Evolutionary conservation across 2,329 filamentous ascomycete species (phyloP).

Genomic region (Sclerotiophoma versabilis): DNA sequence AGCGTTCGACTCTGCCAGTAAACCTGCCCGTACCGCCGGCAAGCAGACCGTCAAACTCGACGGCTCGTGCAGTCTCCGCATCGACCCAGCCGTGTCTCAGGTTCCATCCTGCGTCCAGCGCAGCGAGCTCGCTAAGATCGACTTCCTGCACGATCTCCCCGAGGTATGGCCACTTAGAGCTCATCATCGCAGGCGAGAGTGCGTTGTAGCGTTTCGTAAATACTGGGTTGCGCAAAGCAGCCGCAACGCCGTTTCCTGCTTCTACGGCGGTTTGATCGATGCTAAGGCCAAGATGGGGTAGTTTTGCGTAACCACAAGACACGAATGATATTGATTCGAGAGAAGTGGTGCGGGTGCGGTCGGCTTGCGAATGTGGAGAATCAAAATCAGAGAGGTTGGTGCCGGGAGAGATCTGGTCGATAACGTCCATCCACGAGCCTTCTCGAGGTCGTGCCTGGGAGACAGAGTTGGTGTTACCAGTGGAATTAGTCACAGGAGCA

Average conservation of each 20-base stretch:
- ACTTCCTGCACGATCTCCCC: conserved; percentile 52
- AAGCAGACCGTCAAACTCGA: conserved; percentile 51
- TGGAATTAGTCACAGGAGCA: conserved; percentile 9
- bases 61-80: conserved; percentile 43
- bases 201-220: conserved; percentile 41
- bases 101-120: conserved; percentile 43
- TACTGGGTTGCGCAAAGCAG: conserved; percentile 20
- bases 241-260: conserved; percentile 11
- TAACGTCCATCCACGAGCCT: conserved; percentile 59
- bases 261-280: conserved; percentile 49
- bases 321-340: conserved; percentile 59
- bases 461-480: conserved; percentile 24
- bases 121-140: conserved; percentile 40
- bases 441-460: conserved; percentile 47
- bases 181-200: conserved; percentile 49
- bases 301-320: conserved; percentile 67
- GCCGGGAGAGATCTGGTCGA: conserved; percentile 60
- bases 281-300: conserved; percentile 37
- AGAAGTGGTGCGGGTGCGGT: conserved; percentile 36
- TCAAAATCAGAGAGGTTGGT: conserved; percentile 53
- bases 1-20: conserved; percentile 36
- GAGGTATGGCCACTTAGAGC: conserved; percentile 44
- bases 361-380: conserved; percentile 43
- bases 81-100: conserved; percentile 43
- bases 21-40: conserved; percentile 54